Percentiles rank a stretch among this genome's conserved stretches.
Evolutionary conservation across 148 eudicot species (phyloP).

Genomic region (Salicornia ramosissima): DNA sequence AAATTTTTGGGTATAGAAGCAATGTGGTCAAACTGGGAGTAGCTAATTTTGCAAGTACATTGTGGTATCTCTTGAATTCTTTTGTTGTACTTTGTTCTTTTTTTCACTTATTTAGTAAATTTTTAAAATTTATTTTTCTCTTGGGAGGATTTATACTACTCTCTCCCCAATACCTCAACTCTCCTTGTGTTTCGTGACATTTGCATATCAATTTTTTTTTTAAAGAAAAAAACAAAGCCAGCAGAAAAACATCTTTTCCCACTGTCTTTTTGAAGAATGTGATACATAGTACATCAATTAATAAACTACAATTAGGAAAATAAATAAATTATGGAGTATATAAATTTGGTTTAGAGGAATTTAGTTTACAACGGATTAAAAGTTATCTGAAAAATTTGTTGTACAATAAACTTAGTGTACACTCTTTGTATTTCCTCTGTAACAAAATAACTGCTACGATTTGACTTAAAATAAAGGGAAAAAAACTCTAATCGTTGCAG

Average conservation of each 20-base stretch:
- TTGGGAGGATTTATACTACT: slow-evolving; percentile 1
- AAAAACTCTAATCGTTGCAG: too few relatives aligned
- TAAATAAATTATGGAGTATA: too few relatives aligned
- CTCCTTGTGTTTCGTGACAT: slow-evolving; percentile 27
- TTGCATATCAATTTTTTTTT: background rate
- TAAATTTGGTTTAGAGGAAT: too few relatives aligned
- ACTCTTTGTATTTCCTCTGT: too few relatives aligned
- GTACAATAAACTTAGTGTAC: too few relatives aligned
- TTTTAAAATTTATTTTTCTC: background rate
- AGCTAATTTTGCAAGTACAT: background rate
- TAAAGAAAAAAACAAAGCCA: slow-evolving; percentile 4
- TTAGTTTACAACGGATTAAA: too few relatives aligned
- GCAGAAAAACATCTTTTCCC: slow-evolving; percentile 27
- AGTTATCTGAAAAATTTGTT: too few relatives aligned
- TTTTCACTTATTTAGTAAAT: background rate
- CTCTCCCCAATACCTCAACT: slow-evolving; percentile 11
- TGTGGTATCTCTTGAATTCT: background rate
- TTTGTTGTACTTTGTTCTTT: background rate
- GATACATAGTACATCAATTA: background rate
- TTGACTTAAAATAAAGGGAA: too few relatives aligned
- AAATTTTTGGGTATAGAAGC: background rate
- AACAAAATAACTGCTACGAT: too few relatives aligned
- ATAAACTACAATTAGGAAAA: too few relatives aligned
- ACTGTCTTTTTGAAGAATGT: slow-evolving; percentile 27
- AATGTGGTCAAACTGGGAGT: background rate